phyloP scores from a whole-genome alignment of 1,139 yeast genomes.

The Candida freyschussii region DNA sequence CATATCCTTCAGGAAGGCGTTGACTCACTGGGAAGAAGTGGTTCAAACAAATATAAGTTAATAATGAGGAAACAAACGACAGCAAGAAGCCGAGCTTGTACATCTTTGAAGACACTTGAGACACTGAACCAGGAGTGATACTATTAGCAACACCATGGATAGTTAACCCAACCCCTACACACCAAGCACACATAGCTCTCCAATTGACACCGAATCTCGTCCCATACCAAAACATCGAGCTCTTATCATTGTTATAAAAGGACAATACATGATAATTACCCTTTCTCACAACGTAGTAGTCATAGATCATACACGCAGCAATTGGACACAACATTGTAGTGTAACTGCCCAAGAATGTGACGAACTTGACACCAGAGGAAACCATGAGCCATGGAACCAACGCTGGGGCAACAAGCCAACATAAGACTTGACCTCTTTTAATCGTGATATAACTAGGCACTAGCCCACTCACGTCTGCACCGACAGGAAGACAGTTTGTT shows the following conservation, averaged over 20 bases:
- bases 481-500: constrained; percentile 54
- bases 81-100: constrained; percentile 16
- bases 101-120: constrained; percentile 21
- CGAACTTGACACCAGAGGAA: constrained; percentile 26
- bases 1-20: constrained; percentile 4
- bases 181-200: constrained; percentile 29
- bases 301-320: constrained; percentile 26
- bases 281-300: constrained; percentile 26
- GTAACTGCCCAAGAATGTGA: constrained; percentile 30
- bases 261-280: constrained; percentile 21
- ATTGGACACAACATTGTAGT: constrained; percentile 30
- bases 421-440: constrained; percentile 27
- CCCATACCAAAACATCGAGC: constrained; percentile 25
- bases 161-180: constrained; percentile 25
- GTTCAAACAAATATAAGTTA: constrained; percentile 1
- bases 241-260: constrained; percentile 23
- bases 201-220: constrained; percentile 26
- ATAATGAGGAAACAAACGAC: constrained; percentile 2
- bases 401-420: constrained; percentile 30
- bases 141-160: constrained; percentile 26
- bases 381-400: constrained; percentile 33
- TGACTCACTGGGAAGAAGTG: constrained; percentile 2
- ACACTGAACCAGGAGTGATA: constrained; percentile 17
- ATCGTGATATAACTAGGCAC: constrained; percentile 44
- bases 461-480: constrained; percentile 51